phyloP scores from a whole-genome alignment of 139 green algal species.

The Coelastrella sp. region DNA sequence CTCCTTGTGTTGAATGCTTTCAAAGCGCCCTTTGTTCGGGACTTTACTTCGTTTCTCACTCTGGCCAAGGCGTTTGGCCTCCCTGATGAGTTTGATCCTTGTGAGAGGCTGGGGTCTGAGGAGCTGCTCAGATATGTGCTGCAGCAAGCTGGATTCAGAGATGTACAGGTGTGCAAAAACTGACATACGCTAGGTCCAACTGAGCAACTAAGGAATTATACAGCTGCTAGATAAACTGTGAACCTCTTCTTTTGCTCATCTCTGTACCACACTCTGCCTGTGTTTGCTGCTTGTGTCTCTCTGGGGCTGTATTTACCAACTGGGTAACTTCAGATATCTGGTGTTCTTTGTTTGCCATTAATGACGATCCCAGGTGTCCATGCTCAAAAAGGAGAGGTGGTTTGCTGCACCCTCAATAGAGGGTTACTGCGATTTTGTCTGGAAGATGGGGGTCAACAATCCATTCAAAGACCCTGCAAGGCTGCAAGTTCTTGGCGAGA shows the following conservation, averaged over 20 bases:
- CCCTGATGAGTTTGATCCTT: background rate
- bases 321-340: too few species aligned
- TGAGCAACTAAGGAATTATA: too few species aligned
- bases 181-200: too few species aligned
- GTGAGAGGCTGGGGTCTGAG: background rate
- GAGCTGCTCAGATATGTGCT: background rate
- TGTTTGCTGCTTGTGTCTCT: too few species aligned
- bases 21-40: background rate
- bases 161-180: background rate
- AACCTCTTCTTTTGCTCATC: too few species aligned
- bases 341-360: too few species aligned
- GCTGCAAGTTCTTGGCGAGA: background rate
- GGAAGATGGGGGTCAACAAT: background rate
- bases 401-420: background rate
- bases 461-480: background rate
- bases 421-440: background rate
- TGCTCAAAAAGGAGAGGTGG: background rate
- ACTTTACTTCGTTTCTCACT: background rate
- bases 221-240: too few species aligned
- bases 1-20: conserved; percentile 18
- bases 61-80: background rate
- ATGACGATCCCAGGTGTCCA: too few species aligned
- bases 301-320: too few species aligned
- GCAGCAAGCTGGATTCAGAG: background rate
- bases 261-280: too few species aligned